Base-by-base conservation (phyloP, 2,329 filamentous ascomycete species). In the Pseudogymnoascus sp. region DNA sequence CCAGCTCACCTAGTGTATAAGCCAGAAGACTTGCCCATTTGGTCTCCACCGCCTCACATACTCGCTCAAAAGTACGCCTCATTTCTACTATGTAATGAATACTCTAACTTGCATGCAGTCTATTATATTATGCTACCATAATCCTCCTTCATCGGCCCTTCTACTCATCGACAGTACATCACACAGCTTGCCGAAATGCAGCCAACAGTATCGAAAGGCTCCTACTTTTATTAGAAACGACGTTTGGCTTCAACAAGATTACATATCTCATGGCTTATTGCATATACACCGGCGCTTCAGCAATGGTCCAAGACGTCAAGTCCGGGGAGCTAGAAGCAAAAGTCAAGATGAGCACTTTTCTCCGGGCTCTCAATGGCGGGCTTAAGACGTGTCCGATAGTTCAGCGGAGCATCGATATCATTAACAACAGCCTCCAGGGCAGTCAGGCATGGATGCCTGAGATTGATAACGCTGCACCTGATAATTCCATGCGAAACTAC, bases 41-140 rank as follows among this genome's bases (percentile, higher is more conserved):
- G 81, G 37, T 80, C 78, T 24, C 82, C 82, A 1, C 82, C 82
- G 1, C 81, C 79, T 39, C 82, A 84, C 63, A 82, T 84, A 54
- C 79, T 83, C 15, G 83, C 81, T 5, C 70, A 83, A 59, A 84
- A 84, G 33, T 36, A 36, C 10, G 33, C 33, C 33, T 36, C 33
- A 36, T 36, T 4, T 36, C 33, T 36, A 36, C 33, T 36, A 4
- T 36, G 8, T 36, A 36, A 36, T 36, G 33, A 36, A 36, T 36
- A 36, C 33, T 36, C 33, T 36, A 36, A 36, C 33, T 36, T 36
- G 33, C 6, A 36, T 36, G 33, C 33, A 36, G 33, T 59, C 60
- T 62, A 13, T 39, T 62, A 7, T 62, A 62, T 37, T 29, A 59
- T 41, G 40, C 60, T 11, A 62, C 60, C 11, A 21, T 59, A n/a